Percentiles rank a stretch among this genome's conserved stretches.
phyloP scores from a whole-genome alignment of 257 asterid species.

The Capsicum pubescens region DNA sequence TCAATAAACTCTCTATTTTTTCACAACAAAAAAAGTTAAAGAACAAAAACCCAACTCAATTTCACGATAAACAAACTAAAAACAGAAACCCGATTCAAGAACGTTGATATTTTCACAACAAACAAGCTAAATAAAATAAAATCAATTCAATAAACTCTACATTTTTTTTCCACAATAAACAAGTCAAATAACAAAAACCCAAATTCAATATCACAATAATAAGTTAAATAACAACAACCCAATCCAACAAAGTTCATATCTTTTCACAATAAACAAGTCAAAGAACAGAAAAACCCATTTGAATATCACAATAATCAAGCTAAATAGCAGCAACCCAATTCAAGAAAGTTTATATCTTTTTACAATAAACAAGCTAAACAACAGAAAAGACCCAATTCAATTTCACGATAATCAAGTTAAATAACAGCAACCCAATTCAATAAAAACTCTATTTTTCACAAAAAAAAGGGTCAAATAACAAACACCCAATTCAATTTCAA shows the following conservation, averaged over 20 bases:
- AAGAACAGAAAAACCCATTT: background rate
- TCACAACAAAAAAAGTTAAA: background rate
- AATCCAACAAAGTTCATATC: no score
- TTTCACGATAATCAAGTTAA: background rate
- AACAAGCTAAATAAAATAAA: no score
- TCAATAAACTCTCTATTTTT: background rate
- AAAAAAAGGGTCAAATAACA: background rate
- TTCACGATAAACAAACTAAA: background rate
- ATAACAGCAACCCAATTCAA: background rate
- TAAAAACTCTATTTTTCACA: background rate
- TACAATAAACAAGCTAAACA: background rate
- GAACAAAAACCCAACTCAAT: background rate
- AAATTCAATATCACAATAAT: no score
- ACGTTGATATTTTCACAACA: background rate
- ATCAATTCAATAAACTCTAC: no score
- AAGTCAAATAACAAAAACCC: no score
- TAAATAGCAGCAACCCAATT: constrained; percentile 4
- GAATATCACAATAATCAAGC: background rate
- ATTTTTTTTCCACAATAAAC: no score
- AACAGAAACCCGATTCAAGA: background rate
- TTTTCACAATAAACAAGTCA: no score
- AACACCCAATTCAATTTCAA: background rate
- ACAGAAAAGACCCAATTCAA: background rate
- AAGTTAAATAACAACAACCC: no score
- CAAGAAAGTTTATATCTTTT: background rate